These are phyloP conservation scores for Suhomyces coccinellae DNA, from an alignment of 1,139 yeast species.

Conservation along the genomic window DNA sequence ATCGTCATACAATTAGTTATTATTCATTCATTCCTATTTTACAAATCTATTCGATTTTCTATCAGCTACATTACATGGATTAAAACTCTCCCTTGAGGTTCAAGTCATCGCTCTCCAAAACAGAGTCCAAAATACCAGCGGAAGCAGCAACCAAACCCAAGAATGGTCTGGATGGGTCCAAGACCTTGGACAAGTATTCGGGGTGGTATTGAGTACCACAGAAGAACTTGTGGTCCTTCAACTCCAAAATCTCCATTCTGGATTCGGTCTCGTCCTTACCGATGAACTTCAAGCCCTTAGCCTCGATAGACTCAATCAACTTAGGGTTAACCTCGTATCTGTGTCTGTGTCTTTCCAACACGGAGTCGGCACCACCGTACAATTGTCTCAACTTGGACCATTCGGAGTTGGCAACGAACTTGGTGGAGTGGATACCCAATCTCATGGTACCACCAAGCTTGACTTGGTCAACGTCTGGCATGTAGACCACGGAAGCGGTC, in stretches of 20 bases:
- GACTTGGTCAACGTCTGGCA: conserved; percentile 97
- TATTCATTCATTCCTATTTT: background rate
- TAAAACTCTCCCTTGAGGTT: conserved; percentile 49
- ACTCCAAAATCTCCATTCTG: conserved; percentile 93
- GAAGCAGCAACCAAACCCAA: conserved; percentile 95
- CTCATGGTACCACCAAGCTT: conserved; percentile 99
- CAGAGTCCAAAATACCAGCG: conserved; percentile 70
- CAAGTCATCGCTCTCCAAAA: conserved; percentile 49
- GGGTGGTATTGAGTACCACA: conserved; percentile 99
- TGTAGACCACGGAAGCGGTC: conserved; percentile 83
- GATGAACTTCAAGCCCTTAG: conserved; percentile 78
- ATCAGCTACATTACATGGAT: conserved; percentile 11
- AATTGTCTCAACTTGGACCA: conserved; percentile 75
- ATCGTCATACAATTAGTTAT: background rate
- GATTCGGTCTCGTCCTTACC: conserved; percentile 89
- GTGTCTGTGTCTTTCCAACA: conserved; percentile 96
- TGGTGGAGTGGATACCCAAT: conserved; percentile 89
- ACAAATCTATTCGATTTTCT: conserved; percentile 6
- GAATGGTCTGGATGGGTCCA: conserved; percentile 96
- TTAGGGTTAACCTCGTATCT: conserved; percentile 96
- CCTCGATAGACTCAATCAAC: conserved; percentile 67
- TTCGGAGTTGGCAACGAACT: conserved; percentile 68
- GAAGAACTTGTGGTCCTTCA: conserved; percentile 77
- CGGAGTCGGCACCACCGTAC: conserved; percentile 70
- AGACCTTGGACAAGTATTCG: conserved; percentile 91